These are phyloP conservation scores for Backusella tarrabulga DNA, from an alignment of 192 early-diverging fungal genomes.

Conservation along the genomic window DNA sequence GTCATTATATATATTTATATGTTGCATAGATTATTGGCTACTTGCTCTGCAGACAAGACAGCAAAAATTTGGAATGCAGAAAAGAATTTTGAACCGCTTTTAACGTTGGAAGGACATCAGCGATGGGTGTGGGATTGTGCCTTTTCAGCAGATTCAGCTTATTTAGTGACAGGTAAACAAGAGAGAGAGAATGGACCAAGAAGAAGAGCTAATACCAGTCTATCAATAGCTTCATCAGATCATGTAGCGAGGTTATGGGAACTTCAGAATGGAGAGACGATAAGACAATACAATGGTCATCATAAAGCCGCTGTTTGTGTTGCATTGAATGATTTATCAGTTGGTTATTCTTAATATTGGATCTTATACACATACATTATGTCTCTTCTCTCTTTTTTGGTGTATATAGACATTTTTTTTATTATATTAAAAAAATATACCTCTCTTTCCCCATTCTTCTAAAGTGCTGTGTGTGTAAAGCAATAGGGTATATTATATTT, in stretches of 20 bases:
- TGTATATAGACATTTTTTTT: neutral
- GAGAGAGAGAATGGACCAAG: neutral
- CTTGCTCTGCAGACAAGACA: constrained; percentile 85
- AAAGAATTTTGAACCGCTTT: constrained; percentile 63
- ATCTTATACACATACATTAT: neutral
- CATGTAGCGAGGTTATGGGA: constrained; percentile 85
- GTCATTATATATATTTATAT: neutral
- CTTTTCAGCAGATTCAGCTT: constrained; percentile 90
- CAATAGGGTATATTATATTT: neutral
- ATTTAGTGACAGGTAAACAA: constrained; percentile 69
- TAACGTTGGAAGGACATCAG: constrained; percentile 79
- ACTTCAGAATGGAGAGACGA: constrained; percentile 70
- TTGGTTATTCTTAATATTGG: constrained; percentile 26
- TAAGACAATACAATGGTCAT: constrained; percentile 87
- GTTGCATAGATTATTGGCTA: constrained; percentile 62
- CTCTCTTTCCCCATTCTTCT: neutral
- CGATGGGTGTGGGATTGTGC: constrained; percentile 94
- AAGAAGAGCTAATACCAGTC: neutral
- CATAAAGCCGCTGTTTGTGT: constrained; percentile 87
- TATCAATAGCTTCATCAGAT: constrained; percentile 70
- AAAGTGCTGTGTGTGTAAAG: too few relatives aligned
- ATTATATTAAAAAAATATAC: neutral
- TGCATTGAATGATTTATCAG: constrained; percentile 79
- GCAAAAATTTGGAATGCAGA: constrained; percentile 81
- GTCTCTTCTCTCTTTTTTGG: neutral